phyloP scores from a whole-genome alignment of 140 eudicot genomes.

The Erigeron philadelphicus region DNA sequence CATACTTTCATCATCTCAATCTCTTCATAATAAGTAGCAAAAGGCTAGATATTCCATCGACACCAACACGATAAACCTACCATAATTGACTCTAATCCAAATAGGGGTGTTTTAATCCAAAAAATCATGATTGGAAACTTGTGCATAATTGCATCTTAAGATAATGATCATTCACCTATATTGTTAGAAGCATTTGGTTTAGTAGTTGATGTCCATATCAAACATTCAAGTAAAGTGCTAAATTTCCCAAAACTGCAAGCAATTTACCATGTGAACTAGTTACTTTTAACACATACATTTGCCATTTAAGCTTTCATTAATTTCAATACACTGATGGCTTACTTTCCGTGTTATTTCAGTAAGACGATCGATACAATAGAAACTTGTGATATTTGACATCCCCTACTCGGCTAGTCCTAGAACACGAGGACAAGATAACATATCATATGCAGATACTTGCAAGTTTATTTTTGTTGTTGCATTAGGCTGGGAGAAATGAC shows the following conservation, averaged over 20 bases:
- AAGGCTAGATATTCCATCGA: too few relatives aligned
- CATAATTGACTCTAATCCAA: too few relatives aligned
- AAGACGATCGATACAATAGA: background rate
- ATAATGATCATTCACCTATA: background rate
- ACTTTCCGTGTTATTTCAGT: background rate
- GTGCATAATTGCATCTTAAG: background rate
- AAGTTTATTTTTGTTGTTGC: too few relatives aligned
- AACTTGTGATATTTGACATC: slow-evolving; percentile 3
- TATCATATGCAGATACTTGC: too few relatives aligned
- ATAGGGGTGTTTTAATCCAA: too few relatives aligned
- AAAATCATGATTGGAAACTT: too few relatives aligned
- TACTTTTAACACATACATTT: slow-evolving; percentile 19
- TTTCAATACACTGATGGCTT: slow-evolving; percentile 13
- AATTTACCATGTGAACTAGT: background rate
- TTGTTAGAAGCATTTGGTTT: slow-evolving; percentile 6
- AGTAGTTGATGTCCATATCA: background rate
- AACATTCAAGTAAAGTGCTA: background rate
- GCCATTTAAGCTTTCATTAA: slow-evolving; percentile 18
- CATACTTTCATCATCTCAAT: too few relatives aligned
- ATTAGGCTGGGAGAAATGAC: too few relatives aligned
- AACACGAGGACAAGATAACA: background rate
- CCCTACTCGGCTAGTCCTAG: background rate
- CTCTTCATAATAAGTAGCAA: too few relatives aligned
- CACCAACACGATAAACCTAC: too few relatives aligned
- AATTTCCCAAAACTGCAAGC: slow-evolving; percentile 9